Evolutionary conservation across 805 yeast genomes (phyloP).

Genomic region (Saturnispora quitensis): DNA sequence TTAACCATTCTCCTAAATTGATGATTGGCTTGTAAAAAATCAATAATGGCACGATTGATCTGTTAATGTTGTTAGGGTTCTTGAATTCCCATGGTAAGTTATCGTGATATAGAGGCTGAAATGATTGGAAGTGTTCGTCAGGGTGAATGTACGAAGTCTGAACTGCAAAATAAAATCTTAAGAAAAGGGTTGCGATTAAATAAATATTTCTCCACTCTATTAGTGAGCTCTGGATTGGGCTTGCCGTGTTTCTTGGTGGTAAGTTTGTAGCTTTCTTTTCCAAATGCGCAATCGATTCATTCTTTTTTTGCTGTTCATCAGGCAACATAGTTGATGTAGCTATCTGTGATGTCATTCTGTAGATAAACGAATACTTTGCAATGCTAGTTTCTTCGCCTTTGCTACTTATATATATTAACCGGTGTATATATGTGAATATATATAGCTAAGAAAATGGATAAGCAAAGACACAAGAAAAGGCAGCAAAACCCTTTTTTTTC

Average conservation of each 20-base stretch:
- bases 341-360: background rate
- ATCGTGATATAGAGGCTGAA: constrained; percentile 57
- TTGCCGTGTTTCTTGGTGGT: background rate
- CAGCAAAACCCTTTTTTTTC: background rate
- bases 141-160: constrained; percentile 90
- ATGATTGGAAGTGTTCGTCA: constrained; percentile 92
- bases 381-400: background rate
- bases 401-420: background rate
- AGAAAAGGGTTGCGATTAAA: constrained; percentile 32
- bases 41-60: constrained; percentile 66
- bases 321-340: background rate
- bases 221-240: background rate
- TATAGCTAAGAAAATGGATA: background rate
- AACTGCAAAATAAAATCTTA: constrained; percentile 49
- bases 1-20: constrained; percentile 27
- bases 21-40: constrained; percentile 62
- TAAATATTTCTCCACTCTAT: constrained; percentile 37
- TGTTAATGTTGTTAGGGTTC: constrained; percentile 39
- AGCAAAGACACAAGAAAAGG: background rate
- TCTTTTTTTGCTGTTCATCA: background rate
- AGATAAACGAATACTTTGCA: background rate
- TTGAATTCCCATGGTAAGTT: constrained; percentile 80
- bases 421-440: background rate
- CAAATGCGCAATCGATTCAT: background rate
- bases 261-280: background rate